Evolutionary conservation across 148 eudicot species (phyloP).

Genomic region (Heliosperma pusillum): DNA sequence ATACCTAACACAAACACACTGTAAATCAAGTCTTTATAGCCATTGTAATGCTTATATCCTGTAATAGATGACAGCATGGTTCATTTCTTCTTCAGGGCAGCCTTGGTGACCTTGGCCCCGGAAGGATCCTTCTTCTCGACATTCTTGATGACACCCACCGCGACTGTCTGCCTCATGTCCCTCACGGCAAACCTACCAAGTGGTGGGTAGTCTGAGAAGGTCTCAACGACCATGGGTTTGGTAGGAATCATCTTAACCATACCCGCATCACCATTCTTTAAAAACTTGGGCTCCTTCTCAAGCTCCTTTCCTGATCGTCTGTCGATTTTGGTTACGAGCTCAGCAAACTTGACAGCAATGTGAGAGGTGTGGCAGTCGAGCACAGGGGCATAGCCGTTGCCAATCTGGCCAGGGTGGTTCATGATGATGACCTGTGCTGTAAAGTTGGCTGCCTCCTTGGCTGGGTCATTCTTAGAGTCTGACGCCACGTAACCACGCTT

Average conservation of each 20-base stretch:
- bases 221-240: slow-evolving; percentile 48
- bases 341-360: no score
- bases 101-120: slow-evolving; percentile 48
- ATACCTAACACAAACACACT: slow-evolving; percentile 10
- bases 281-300: slow-evolving; percentile 47
- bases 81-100: slow-evolving; percentile 42
- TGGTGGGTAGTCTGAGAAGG: slow-evolving; percentile 42
- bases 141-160: slow-evolving; percentile 45
- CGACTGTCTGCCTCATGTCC: slow-evolving; percentile 50
- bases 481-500: slow-evolving; percentile 51
- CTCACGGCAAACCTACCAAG: slow-evolving; percentile 45
- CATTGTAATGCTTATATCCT: neutral
- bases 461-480: slow-evolving; percentile 51
- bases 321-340: no score
- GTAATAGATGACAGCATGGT: neutral
- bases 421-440: slow-evolving; percentile 46
- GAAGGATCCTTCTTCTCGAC: slow-evolving; percentile 50
- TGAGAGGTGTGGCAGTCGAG: no score
- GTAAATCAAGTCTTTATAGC: slow-evolving; percentile 7
- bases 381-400: no score
- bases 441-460: slow-evolving; percentile 43
- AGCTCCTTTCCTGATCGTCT: no score
- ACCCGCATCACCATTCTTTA: slow-evolving; percentile 47
- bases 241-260: slow-evolving; percentile 40
- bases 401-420: slow-evolving; percentile 54